Evolutionary conservation across 306 rosid genomes (phyloP).

Genomic region (Chamaecrista fasciculata): DNA sequence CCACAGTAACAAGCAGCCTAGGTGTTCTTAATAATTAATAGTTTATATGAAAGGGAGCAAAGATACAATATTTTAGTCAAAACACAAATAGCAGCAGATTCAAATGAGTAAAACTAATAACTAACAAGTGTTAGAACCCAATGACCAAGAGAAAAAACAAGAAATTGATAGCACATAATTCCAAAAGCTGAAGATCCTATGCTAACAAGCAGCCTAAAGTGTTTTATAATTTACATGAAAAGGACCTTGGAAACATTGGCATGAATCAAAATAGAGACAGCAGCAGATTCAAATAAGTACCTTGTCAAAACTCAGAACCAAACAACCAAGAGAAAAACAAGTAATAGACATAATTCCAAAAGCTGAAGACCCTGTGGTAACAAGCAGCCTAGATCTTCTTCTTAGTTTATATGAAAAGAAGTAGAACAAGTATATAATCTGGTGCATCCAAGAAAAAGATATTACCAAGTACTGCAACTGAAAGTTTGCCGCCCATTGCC

Average conservation of each 20-base stretch:
- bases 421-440: slow-evolving; percentile 10
- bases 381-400: too few relatives aligned
- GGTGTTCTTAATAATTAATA: background rate
- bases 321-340: too few relatives aligned
- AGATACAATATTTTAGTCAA: too few relatives aligned
- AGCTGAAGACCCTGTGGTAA: background rate
- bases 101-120: too few relatives aligned
- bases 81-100: too few relatives aligned
- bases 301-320: too few relatives aligned
- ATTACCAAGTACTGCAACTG: slow-evolving; percentile 69
- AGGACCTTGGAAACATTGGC: background rate
- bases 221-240: too few relatives aligned
- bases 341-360: background rate
- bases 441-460: slow-evolving; percentile 2
- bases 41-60: background rate
- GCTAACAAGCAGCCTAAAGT: too few relatives aligned
- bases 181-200: background rate
- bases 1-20: slow-evolving; percentile 25
- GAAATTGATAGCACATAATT: background rate
- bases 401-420: background rate
- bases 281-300: too few relatives aligned
- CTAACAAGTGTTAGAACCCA: too few relatives aligned
- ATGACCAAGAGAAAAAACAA: too few relatives aligned
- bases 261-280: slow-evolving; percentile 13
- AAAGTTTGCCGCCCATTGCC: slow-evolving; percentile 89